Percentiles rank a stretch among this genome's conserved stretches.
These are phyloP conservation scores for Orbilia ellipsospora DNA, from an alignment of 2,329 filamentous ascomycete genomes.

Conservation along the genomic window DNA sequence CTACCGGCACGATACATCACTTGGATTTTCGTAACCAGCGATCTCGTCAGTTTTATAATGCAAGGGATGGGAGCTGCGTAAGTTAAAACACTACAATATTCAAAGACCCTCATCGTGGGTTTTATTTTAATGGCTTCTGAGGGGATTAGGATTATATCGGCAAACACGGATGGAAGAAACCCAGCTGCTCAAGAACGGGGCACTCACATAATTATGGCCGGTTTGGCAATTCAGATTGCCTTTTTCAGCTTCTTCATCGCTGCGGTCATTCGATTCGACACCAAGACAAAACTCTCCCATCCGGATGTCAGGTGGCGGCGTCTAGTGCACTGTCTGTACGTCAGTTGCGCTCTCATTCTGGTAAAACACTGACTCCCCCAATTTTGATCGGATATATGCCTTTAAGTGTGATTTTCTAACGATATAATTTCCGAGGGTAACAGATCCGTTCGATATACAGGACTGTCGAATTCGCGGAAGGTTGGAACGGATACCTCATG, in stretches of 20 bases:
- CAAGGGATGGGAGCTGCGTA: conserved; percentile 57
- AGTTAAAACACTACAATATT: neutral
- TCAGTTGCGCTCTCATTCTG: conserved; percentile 54
- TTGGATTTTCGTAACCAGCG: conserved; percentile 56
- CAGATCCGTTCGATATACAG: conserved; percentile 68
- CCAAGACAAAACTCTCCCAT: conserved; percentile 40
- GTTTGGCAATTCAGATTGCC: conserved; percentile 54
- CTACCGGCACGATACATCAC: conserved; percentile 56
- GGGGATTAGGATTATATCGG: conserved; percentile 52
- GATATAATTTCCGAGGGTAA: neutral
- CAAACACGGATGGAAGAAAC: conserved; percentile 49
- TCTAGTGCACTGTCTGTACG: conserved; percentile 55
- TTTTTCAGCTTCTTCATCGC: conserved; percentile 57
- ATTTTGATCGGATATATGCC: neutral
- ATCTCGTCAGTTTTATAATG: conserved; percentile 56
- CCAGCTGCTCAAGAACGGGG: conserved; percentile 40
- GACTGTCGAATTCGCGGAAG: conserved; percentile 68
- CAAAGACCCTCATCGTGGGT: neutral
- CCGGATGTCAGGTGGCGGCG: conserved; percentile 46
- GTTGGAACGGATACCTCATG: conserved; percentile 67
- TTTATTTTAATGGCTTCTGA: neutral
- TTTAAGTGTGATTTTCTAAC: neutral
- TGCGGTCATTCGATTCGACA: conserved; percentile 55
- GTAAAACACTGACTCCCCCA: conserved; percentile 20
- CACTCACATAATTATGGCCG: conserved; percentile 54